phyloP scores from a whole-genome alignment of 2,329 filamentous ascomycete species.

The Fusarium fujikuroi region DNA sequence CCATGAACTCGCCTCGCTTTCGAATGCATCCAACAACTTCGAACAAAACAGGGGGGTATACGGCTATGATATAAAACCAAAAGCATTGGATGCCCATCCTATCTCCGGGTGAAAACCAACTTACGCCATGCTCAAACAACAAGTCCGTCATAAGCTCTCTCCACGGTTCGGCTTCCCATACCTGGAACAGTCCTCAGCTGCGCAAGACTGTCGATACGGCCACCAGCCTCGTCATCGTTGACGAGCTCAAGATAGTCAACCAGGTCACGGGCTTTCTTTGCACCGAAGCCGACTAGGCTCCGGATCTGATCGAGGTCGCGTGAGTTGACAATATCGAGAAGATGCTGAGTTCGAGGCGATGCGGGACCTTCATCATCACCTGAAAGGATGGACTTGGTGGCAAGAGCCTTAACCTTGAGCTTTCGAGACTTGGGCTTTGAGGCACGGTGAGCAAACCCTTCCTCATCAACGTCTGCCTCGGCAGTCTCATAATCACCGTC shows the following conservation, averaged over 20 bases:
- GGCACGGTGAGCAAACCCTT: slow-evolving; percentile 42
- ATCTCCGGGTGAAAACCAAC: not conserved
- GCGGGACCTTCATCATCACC: slow-evolving; percentile 55
- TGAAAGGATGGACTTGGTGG: slow-evolving; percentile 38
- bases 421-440: slow-evolving; percentile 47
- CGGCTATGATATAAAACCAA: slow-evolving; percentile 39
- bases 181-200: slow-evolving; percentile 66
- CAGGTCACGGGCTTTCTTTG: slow-evolving; percentile 74
- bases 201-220: slow-evolving; percentile 58
- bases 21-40: slow-evolving; percentile 30
- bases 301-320: slow-evolving; percentile 73
- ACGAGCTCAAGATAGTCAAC: slow-evolving; percentile 65
- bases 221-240: slow-evolving; percentile 51
- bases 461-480: slow-evolving; percentile 56
- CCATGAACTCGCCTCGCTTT: slow-evolving; percentile 34
- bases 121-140: slow-evolving; percentile 30
- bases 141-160: slow-evolving; percentile 65
- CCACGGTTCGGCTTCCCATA: slow-evolving; percentile 66
- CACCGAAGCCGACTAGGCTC: slow-evolving; percentile 74
- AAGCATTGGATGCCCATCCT: slow-evolving; percentile 33
- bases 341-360: slow-evolving; percentile 68
- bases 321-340: slow-evolving; percentile 79
- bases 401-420: slow-evolving; percentile 47
- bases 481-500: slow-evolving; percentile 55
- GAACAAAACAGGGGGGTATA: slow-evolving; percentile 38